Percentiles rank a stretch among this genome's conserved stretches.
These are phyloP conservation scores for Termitomyces sp. DNA, from an alignment of 768 basidiomycete species.

Conservation along the genomic window DNA sequence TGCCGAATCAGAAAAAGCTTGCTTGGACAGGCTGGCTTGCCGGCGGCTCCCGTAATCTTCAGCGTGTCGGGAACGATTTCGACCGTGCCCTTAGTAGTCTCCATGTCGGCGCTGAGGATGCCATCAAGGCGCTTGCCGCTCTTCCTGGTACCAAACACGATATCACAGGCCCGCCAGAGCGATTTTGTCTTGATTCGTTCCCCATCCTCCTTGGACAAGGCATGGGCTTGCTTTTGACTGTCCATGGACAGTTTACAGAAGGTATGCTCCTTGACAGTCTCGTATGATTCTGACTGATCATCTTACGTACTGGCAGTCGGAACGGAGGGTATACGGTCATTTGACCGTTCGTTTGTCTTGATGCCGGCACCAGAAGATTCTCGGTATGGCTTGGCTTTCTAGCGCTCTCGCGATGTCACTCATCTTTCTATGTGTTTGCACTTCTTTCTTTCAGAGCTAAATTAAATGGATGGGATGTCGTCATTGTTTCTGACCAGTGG, in stretches of 20 bases:
- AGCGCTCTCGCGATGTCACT: conserved; percentile 7
- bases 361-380: conserved; percentile 78
- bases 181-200: conserved; percentile 86
- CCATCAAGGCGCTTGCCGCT: conserved; percentile 50
- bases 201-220: conserved; percentile 60
- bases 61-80: conserved; percentile 52
- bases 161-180: conserved; percentile 68
- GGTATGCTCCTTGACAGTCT: conserved; percentile 35
- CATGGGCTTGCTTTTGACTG: conserved; percentile 60
- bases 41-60: conserved; percentile 74
- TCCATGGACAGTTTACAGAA: conserved; percentile 92
- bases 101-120: conserved; percentile 65
- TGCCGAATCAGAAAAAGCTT: conserved; percentile 82
- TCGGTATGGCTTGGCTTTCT: conserved; percentile 47
- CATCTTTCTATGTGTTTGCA: not conserved
- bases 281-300: conserved; percentile 4
- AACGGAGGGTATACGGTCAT: conserved; percentile 77
- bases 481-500: conserved; percentile 86
- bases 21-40: conserved; percentile 73
- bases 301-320: conserved; percentile 21
- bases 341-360: conserved; percentile 89
- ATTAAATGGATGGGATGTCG: conserved; percentile 81
- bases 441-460: conserved; percentile 49
- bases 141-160: conserved; percentile 84
- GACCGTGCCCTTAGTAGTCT: conserved; percentile 62